Conservation (phyloP, 2,329 filamentous ascomycete genomes). For the Mollisia scopiformis region DNA sequence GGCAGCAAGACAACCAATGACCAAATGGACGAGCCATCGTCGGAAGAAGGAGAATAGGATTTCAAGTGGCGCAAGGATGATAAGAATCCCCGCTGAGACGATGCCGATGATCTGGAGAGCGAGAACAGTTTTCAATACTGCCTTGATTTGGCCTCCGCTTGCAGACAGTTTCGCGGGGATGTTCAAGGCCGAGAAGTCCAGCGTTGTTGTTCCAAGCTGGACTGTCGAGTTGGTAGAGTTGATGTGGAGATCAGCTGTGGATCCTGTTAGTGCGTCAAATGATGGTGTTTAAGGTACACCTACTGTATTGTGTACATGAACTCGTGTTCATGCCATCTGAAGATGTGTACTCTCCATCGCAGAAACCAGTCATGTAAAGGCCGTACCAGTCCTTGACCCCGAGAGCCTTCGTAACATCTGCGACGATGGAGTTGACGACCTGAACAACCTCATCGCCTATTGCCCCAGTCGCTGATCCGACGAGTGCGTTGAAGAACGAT, state of each 20-base stretch:
- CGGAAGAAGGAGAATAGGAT: constrained; percentile 13
- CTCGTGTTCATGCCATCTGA: not conserved
- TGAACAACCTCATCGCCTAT: constrained; percentile 7
- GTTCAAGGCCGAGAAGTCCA: constrained; percentile 26
- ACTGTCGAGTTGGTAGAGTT: constrained; percentile 17
- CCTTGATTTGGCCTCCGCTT: not conserved
- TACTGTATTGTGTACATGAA: constrained; percentile 18
- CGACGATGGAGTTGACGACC: constrained; percentile 10
- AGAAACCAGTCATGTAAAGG: constrained; percentile 20
- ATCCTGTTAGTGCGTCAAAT: not conserved
- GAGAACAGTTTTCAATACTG: constrained; percentile 11
- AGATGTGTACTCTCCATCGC: constrained; percentile 15
- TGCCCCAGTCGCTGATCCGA: constrained; percentile 10
- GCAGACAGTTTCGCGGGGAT: constrained; percentile 16
- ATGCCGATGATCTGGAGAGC: constrained; percentile 22
- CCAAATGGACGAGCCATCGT: not conserved
- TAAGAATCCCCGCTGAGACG: constrained; percentile 13
- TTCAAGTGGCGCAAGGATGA: constrained; percentile 17
- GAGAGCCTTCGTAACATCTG: constrained; percentile 6
- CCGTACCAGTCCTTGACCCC: constrained; percentile 24
- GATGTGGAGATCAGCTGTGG: constrained; percentile 1
- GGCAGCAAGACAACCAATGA: not conserved
- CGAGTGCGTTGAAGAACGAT: constrained; percentile 1
- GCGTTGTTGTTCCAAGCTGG: constrained; percentile 16
- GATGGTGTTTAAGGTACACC: not conserved